Evolutionary conservation across 352 stramenopile species (phyloP).

Genomic region (Pythium sukuiense): DNA sequence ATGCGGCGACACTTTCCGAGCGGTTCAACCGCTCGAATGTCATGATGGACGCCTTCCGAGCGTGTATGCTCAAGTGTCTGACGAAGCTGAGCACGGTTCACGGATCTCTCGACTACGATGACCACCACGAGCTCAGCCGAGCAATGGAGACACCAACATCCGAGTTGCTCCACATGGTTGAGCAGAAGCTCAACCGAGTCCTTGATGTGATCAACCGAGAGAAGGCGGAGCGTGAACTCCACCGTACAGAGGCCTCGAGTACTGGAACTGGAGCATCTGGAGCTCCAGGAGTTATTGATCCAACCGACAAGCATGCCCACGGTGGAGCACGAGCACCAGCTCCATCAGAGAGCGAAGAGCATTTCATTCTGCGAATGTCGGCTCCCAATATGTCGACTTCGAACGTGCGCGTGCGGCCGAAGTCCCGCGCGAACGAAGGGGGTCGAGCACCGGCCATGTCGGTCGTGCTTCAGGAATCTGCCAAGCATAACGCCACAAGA

Average conservation of each 20-base stretch:
- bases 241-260: slow-evolving; percentile 58
- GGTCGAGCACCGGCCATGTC: slow-evolving; percentile 29
- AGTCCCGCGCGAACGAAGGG: slow-evolving; percentile 39
- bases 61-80: slow-evolving; percentile 82
- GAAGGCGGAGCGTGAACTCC: slow-evolving; percentile 77
- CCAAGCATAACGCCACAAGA: slow-evolving; percentile 22
- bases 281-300: slow-evolving; percentile 22
- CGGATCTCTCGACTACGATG: slow-evolving; percentile 71
- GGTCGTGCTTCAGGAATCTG: slow-evolving; percentile 23
- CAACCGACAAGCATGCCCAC: slow-evolving; percentile 40
- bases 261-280: slow-evolving; percentile 13
- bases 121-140: slow-evolving; percentile 67
- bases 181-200: slow-evolving; percentile 82
- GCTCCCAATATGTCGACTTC: slow-evolving; percentile 56
- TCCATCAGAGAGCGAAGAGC: slow-evolving; percentile 72
- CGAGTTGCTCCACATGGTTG: slow-evolving; percentile 75
- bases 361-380: slow-evolving; percentile 86
- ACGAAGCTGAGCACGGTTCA: slow-evolving; percentile 73
- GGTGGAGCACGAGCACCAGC: slow-evolving; percentile 47
- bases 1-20: slow-evolving; percentile 60
- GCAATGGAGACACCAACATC: slow-evolving; percentile 67
- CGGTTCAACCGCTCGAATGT: slow-evolving; percentile 78
- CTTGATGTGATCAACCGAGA: slow-evolving; percentile 84
- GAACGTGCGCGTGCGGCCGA: slow-evolving; percentile 79
- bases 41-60: slow-evolving; percentile 79